Base-by-base conservation (phyloP, 495 filamentous ascomycete species). In the Penicillium silybi region DNA sequence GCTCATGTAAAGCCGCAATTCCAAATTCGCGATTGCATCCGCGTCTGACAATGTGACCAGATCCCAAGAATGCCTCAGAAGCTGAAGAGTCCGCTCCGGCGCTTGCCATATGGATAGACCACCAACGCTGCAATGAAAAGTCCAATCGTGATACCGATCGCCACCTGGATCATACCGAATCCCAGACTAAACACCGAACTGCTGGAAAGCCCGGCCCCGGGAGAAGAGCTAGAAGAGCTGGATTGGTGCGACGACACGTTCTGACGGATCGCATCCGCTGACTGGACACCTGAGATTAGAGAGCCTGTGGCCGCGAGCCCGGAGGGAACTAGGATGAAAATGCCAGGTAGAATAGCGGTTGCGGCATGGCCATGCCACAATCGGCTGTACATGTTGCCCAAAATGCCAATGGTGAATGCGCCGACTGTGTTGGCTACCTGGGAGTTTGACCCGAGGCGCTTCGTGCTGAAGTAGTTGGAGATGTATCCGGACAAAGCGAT, bases 301-400 rank as follows among this genome's bases (percentile, higher is more conserved):
- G 82, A 86, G 1, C 91, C 92, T 3, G 79, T 79, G 3, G 88
- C 90, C 1, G 91, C 89, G 7, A 97, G 76, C 0, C 89, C 91
- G 8, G 83, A 88, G 0, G 92, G 92, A 7, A 97, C 92, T 46
- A 92, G 86, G 4, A 96, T 88, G 60, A 95, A 95, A 52, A 97
- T 95, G 3, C 85, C 91, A 0, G 92, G 92, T 1, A 96, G 69
- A 59, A 97, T 85, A 11, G 88, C 86, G 0, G 88, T 88, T 0
- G 89, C 90, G 0, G 91, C 90, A 19, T 95, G 80, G 3, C 88
- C 89, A 63, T 92, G 85, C 62, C 85, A 80, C 13, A 90, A 52
- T 1, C 92, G 80, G 3, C 87, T 86, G 73, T 96, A 95, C 8
- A 93, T 52, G 61, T 96, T 96, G 7, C 89, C 91, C 46, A 89